Evolutionary conservation across 192 early-diverging fungal genomes (phyloP).

Genomic region (Backusella macrospora): DNA sequence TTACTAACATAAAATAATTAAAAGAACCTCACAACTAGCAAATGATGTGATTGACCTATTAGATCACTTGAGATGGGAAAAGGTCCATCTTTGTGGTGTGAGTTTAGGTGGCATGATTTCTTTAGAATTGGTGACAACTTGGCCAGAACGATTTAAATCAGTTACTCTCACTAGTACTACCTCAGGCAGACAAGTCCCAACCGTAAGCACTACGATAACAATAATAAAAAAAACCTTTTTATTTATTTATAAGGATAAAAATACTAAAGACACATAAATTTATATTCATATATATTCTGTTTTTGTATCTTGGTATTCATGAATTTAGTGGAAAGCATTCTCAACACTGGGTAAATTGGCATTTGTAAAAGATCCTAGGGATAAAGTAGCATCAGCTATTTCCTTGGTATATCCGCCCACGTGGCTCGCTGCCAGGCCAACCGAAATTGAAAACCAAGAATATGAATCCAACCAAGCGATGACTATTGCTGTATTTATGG

Average conservation of each 20-base stretch:
- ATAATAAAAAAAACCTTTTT: background rate
- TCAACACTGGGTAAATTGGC: conserved; percentile 13
- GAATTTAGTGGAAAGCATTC: conserved; percentile 27
- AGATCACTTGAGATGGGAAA: conserved; percentile 70
- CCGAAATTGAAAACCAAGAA: conserved; percentile 7
- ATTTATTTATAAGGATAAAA: background rate
- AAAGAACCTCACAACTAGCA: conserved; percentile 75
- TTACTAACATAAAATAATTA: background rate
- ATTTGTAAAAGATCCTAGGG: conserved; percentile 16
- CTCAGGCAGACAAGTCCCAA: conserved; percentile 49
- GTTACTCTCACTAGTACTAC: conserved; percentile 62
- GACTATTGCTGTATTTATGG: background rate
- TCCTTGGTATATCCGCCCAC: conserved; percentile 41
- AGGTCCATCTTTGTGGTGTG: conserved; percentile 77
- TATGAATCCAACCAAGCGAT: conserved; percentile 35
- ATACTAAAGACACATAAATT: background rate
- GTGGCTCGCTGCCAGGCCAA: conserved; percentile 45
- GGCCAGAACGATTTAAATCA: conserved; percentile 59
- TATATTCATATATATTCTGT: conserved; percentile 8
- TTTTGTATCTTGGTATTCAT: background rate
- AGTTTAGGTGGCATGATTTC: conserved; percentile 86
- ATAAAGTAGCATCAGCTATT: conserved; percentile 35
- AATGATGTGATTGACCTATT: conserved; percentile 69
- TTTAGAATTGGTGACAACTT: conserved; percentile 65
- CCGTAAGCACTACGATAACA: conserved; percentile 23